These are phyloP conservation scores for Globisporangium iwayamae DNA, from an alignment of 352 stramenopile genomes.

Conservation along the genomic window DNA sequence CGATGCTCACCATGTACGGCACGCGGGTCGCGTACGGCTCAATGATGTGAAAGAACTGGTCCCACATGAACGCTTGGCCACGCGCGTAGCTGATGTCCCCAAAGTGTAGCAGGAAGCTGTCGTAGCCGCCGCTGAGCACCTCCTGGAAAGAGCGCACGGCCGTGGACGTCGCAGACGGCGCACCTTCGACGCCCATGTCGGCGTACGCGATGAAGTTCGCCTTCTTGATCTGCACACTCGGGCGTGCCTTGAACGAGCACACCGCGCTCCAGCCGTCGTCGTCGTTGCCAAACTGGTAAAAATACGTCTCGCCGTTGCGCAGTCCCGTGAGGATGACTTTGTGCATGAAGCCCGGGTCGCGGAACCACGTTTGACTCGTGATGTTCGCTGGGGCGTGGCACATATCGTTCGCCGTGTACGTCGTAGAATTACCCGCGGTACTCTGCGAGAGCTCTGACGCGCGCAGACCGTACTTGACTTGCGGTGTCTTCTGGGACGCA, in stretches of 20 bases:
- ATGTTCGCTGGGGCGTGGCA: constrained; percentile 60
- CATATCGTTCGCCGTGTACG: constrained; percentile 67
- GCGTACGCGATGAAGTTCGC: constrained; percentile 14
- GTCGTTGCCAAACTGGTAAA: constrained; percentile 79
- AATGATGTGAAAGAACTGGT: constrained; percentile 74
- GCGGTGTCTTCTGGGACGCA: constrained; percentile 38
- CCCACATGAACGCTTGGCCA: constrained; percentile 53
- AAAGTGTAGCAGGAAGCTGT: constrained; percentile 17
- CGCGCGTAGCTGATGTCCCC: constrained; percentile 16
- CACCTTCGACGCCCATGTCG: constrained; percentile 12
- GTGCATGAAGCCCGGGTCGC: constrained; percentile 79
- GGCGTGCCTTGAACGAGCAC: constrained; percentile 41
- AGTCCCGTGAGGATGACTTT: constrained; percentile 61
- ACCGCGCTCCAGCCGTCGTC: constrained; percentile 67
- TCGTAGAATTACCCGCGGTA: constrained; percentile 42
- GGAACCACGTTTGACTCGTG: constrained; percentile 62
- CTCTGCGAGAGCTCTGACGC: constrained; percentile 20
- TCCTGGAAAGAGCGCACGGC: constrained; percentile 15
- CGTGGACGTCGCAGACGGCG: constrained; percentile 13
- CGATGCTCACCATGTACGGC: constrained; percentile 79
- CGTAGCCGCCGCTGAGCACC: constrained; percentile 9
- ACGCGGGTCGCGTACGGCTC: constrained; percentile 61
- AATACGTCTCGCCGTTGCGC: constrained; percentile 42
- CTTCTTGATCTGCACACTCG: constrained; percentile 1
- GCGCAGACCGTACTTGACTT: constrained; percentile 38